Conservation (phyloP, 768 basidiomycete genomes). For the Pholiota conissans region DNA sequence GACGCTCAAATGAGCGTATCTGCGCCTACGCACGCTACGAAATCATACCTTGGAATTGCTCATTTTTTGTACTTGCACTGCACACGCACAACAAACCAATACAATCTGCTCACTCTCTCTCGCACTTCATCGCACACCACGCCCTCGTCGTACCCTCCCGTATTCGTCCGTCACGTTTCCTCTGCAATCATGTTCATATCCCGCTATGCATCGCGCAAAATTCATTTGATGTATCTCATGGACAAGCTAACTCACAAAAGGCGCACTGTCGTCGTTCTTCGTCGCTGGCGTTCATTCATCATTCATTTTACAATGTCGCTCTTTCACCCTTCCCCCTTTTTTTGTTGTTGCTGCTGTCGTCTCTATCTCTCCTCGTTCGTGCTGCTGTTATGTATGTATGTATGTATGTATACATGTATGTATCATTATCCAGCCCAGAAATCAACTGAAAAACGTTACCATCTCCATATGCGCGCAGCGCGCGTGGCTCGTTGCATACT, state of each 20-base stretch:
- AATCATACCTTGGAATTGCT: conserved; percentile 4
- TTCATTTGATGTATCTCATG: not conserved
- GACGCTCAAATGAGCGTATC: not conserved
- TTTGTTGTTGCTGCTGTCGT: not conserved
- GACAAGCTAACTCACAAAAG: conserved; percentile 4
- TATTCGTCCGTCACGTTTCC: not conserved
- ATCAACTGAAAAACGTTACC: not conserved
- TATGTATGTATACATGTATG: conserved; percentile 8
- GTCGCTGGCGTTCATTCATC: not conserved
- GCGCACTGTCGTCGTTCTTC: not conserved
- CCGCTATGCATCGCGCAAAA: not conserved
- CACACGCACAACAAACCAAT: not conserved
- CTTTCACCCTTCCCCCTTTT: not conserved
- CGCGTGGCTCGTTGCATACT: too few species aligned
- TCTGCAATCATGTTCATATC: not conserved
- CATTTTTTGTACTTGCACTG: not conserved
- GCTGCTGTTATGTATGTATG: conserved; percentile 6
- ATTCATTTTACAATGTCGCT: too few species aligned
- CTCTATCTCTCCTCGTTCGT: not conserved
- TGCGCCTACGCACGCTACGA: not conserved
- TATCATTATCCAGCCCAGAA: conserved; percentile 3
- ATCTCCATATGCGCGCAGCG: too few species aligned
- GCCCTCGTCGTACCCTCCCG: not conserved
- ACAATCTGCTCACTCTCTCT: not conserved
- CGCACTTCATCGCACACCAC: conserved; percentile 1